A percentile compares a stretch with the other conserved stretches of the same genome.
These are phyloP conservation scores for Colletotrichum graminicola DNA, from an alignment of 2,329 filamentous ascomycete species.

Conservation along the genomic window DNA sequence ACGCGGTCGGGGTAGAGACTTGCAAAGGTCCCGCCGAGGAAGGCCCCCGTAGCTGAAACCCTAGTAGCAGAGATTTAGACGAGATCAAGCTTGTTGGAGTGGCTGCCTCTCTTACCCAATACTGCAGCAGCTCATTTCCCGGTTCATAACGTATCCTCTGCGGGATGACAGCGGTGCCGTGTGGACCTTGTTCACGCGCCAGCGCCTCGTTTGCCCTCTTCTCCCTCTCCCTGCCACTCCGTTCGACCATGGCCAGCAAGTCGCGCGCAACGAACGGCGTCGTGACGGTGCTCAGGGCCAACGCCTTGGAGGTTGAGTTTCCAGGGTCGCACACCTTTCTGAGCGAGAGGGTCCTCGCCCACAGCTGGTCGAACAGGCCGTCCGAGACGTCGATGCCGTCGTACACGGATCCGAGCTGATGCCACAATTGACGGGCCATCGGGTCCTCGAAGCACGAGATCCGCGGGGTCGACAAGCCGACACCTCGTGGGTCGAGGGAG, in stretches of 20 bases:
- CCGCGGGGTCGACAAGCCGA: slow-evolving; percentile 44
- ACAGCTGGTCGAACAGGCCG: background rate
- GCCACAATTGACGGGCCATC: slow-evolving; percentile 16
- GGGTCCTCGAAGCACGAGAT: slow-evolving; percentile 21
- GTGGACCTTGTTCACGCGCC: background rate
- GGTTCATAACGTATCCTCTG: background rate
- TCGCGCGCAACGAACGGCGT: slow-evolving; percentile 57
- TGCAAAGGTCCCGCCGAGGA: slow-evolving; percentile 52
- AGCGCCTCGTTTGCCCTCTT: background rate
- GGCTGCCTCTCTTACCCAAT: slow-evolving; percentile 17
- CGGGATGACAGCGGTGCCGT: background rate
- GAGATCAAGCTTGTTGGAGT: slow-evolving; percentile 3
- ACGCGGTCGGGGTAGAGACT: slow-evolving; percentile 53
- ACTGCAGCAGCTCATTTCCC: background rate
- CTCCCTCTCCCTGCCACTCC: slow-evolving; percentile 49
- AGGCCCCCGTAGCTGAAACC: slow-evolving; percentile 61
- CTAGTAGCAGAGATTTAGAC: slow-evolving; percentile 57
- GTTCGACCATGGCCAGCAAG: slow-evolving; percentile 58
- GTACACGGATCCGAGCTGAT: slow-evolving; percentile 8
- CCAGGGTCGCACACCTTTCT: background rate
- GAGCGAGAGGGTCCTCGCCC: slow-evolving; percentile 6
- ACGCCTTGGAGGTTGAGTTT: background rate
- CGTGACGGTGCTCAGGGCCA: slow-evolving; percentile 42
- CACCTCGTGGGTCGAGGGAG: slow-evolving; percentile 61
- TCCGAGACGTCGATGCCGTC: background rate